Evolutionary conservation across 78 protist genomes (phyloP), one percentile per base, ranked within the genome.

Genomic region (Polysphondylium violaceum): DNA sequence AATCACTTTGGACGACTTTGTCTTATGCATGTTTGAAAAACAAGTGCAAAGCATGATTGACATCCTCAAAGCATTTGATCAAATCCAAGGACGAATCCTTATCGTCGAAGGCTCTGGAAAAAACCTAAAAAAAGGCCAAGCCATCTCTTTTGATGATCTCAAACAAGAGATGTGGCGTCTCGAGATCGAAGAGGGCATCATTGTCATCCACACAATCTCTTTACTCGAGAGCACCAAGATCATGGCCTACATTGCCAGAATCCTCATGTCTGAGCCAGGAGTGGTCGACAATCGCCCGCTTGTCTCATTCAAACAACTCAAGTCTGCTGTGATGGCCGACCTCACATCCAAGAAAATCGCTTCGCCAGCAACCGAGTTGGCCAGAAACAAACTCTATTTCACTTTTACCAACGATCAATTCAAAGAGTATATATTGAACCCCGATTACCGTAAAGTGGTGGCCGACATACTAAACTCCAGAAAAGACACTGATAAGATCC

Each of bases 1-100:
- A 38, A 65, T 38, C 19, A 65, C 73, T 19, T 65, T 44, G 73
- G 40, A 38, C 19, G 73, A 65, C 40, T 65, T 65, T 36, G 73
- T n/a, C 9, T n/a, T n/a, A n/a, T n/a, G n/a, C n/a, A n/a, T n/a
- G n/a, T n/a, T n/a, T n/a, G n/a, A n/a, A n/a, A 65, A 33, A 38
- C 73, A 65, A 65, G 21, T 25, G n/a, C 17, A 25, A 65, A 65
- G 40, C 8, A 65, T 65, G 73, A n/a, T n/a, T n/a, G n/a, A n/a
- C n/a, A n/a, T n/a, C n/a, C n/a, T n/a, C n/a, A 65, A 65, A 38
- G 73, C 73, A 0, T 65, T n/a, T 65, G 17, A 17, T 17, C 17
- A 38, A 21, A 38, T 65, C 11, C n/a, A 38, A 38, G 73, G 53
- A 4, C 33, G 73, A 65, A 38, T 65, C 50, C 40, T 38, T 65